Conservation (phyloP, 371 early-diverging fungal species). For the Rhizomucor pusillus region DNA sequence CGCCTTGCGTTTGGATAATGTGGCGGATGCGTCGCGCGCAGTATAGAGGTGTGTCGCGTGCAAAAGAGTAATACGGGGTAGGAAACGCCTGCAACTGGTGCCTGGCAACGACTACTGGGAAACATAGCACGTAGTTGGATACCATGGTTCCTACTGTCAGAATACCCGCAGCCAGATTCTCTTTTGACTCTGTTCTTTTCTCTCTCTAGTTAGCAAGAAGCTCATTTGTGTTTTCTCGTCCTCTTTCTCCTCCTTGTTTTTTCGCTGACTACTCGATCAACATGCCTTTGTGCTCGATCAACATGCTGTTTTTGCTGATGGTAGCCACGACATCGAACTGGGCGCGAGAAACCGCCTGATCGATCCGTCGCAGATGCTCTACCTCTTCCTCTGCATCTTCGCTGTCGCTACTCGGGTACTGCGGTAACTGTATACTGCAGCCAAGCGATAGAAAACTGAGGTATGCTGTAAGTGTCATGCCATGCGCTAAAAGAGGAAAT, state of each 20-base stretch:
- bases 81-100: constrained; percentile 45
- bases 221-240: background rate
- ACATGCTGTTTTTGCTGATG: constrained; percentile 27
- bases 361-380: constrained; percentile 11
- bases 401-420: constrained; percentile 13
- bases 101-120: constrained; percentile 57
- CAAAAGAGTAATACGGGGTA: constrained; percentile 6
- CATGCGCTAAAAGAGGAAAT: too few species aligned
- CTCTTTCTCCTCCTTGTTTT: too few species aligned
- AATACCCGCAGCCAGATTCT: constrained; percentile 48
- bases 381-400: constrained; percentile 20
- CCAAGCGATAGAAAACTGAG: constrained; percentile 33
- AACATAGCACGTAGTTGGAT: constrained; percentile 55
- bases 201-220: constrained; percentile 1
- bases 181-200: constrained; percentile 34
- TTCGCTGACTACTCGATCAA: background rate
- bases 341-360: constrained; percentile 21
- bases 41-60: constrained; percentile 41
- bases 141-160: constrained; percentile 56
- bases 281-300: constrained; percentile 33
- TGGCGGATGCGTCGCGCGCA: constrained; percentile 30
- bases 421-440: constrained; percentile 19
- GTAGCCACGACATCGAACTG: constrained; percentile 30
- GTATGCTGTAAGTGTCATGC: constrained; percentile 42
- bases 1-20: constrained; percentile 36